Conservation (phyloP, 306 rosid genomes). For the Crotalaria pallida region DNA sequence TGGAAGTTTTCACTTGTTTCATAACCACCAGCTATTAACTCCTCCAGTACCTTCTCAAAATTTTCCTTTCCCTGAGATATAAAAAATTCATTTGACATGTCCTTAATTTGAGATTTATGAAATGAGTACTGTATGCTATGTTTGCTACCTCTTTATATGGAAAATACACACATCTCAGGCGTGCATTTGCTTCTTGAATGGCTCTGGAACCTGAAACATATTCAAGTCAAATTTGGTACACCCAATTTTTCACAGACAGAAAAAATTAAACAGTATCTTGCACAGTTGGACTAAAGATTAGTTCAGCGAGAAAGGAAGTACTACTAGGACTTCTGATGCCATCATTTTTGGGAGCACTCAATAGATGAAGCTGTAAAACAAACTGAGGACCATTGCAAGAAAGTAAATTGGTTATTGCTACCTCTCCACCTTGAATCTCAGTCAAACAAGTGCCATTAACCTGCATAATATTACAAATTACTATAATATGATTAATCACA, state of each 20-base stretch:
- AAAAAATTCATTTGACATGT: not conserved
- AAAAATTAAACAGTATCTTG: not conserved
- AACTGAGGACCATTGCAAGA: conserved; percentile 65
- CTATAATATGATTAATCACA: not conserved
- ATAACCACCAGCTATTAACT: conserved; percentile 27
- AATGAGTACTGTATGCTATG: not conserved
- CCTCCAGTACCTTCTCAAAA: conserved; percentile 46
- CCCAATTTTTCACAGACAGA: not conserved
- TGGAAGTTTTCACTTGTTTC: conserved; percentile 28
- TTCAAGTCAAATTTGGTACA: not conserved
- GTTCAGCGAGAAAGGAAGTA: not conserved
- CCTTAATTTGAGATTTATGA: not conserved
- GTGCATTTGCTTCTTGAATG: conserved; percentile 44
- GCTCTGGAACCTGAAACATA: conserved; percentile 36
- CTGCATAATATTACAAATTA: conserved; percentile 6
- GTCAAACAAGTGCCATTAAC: conserved; percentile 50
- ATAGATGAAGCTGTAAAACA: conserved; percentile 50
- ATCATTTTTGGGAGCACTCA: not conserved
- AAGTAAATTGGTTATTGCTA: conserved; percentile 53
- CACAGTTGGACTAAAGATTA: not conserved
- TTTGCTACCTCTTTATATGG: conserved; percentile 44
- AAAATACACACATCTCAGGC: conserved; percentile 50
- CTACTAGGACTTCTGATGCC: conserved; percentile 21
- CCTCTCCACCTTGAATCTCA: conserved; percentile 61
- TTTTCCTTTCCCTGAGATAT: conserved; percentile 50